Evolutionary conservation across 176 grass and related monocot species (phyloP).

Genomic region (Saccharum spontaneum): DNA sequence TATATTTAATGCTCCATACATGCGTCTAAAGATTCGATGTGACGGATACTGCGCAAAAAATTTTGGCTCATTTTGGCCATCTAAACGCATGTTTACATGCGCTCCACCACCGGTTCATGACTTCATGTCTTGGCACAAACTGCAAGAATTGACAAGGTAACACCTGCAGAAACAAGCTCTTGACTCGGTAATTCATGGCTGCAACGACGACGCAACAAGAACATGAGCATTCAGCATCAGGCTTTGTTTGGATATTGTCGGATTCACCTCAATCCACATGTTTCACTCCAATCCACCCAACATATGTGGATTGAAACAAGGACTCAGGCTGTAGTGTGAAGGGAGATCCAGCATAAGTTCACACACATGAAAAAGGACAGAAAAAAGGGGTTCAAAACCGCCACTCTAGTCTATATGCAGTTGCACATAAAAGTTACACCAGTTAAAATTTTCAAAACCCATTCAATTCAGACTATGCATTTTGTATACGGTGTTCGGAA

Average conservation of each 20-base stretch:
- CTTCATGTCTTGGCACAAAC: background rate
- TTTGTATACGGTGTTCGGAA: slow-evolving; percentile 31
- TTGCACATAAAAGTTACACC: slow-evolving; percentile 28
- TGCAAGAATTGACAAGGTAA: background rate
- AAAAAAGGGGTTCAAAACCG: slow-evolving; percentile 18
- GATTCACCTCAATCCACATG: too few relatives aligned
- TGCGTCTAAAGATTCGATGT: too few relatives aligned
- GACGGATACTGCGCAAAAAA: too few relatives aligned
- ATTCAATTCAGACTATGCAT: slow-evolving; percentile 34
- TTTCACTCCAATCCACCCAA: too few relatives aligned
- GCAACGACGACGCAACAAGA: background rate
- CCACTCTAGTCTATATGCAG: slow-evolving; percentile 44
- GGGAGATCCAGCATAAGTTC: background rate
- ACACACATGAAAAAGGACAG: background rate
- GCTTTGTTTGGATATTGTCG: too few relatives aligned
- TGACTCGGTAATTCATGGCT: background rate
- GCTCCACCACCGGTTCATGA: too few relatives aligned
- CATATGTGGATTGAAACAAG: too few relatives aligned
- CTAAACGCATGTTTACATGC: background rate
- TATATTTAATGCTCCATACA: too few relatives aligned
- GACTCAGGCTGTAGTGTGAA: background rate
- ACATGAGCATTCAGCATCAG: slow-evolving; percentile 4
- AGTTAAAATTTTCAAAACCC: slow-evolving; percentile 21
- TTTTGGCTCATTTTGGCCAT: too few relatives aligned
- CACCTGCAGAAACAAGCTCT: background rate